Evolutionary conservation across 2,329 filamentous ascomycete species (phyloP), one percentile per base, ranked within the genome.

Genomic region (Lasiodiplodia sp.): DNA sequence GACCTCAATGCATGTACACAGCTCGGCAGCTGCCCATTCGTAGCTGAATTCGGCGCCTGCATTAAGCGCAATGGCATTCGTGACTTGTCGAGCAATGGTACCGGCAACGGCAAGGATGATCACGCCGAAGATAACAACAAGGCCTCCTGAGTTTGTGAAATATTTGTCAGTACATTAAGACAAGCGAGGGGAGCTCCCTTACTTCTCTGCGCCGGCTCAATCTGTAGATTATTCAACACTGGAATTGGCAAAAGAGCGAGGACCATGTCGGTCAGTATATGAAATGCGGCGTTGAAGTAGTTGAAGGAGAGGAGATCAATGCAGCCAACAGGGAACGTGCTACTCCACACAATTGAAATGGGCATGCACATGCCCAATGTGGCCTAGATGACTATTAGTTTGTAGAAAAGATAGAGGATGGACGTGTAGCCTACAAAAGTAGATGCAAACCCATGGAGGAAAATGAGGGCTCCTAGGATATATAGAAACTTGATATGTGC

Each of bases 231-330:
- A 5, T 52, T 52, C n/a, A 52, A 52, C n/a, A 52, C 49, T 3
- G n/a, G 49, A 25, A 52, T 25, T 52, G 49, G 49, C n/a, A 52
- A 23, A 52, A 52, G 49, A 1, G 49, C 49, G 49, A 52, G 49
- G 49, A 52, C 21, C n/a, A 52, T 52, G 49, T 52, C 49, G 49
- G 49, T 25, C 12, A 52, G 4, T 21, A 52, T 52, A 52, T 52
- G 49, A 14, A 52, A 52, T 52, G 49, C 49, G 49, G 49, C 49
- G 49, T 52, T 52, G 49, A 52, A 52, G 21, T 52, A 52, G 49
- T 52, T 52, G 23, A 25, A 52, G 23, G 49, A 52, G 6, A 52
- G 49, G 49, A 52, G 49, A 25, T 52, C 49, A 7, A 25, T 25
- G 49, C n/a, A 52, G 49, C 49, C n/a, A 0, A 52, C 49, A 2